A percentile compares a stretch with the other conserved stretches of the same genome.
phyloP scores from a whole-genome alignment of 2,329 filamentous ascomycete genomes.

The Xylaria sp. region DNA sequence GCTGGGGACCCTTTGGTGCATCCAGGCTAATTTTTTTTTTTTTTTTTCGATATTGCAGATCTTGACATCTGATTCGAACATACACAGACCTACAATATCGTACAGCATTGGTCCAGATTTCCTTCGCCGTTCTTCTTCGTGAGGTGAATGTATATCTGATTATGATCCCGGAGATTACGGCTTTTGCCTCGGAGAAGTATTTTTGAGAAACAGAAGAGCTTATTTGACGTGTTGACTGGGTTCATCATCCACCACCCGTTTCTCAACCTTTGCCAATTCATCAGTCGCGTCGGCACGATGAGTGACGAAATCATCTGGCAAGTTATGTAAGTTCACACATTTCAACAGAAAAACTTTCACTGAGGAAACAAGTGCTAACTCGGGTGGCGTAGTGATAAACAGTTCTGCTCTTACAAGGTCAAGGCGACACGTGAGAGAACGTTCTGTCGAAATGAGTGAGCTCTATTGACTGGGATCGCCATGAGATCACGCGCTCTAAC shows the following conservation, averaged over 20 bases:
- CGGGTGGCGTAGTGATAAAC: conserved; percentile 64
- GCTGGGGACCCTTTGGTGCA: conserved; percentile 14
- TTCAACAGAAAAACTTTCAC: not conserved
- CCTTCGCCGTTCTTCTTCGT: not conserved
- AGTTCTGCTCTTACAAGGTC: conserved; percentile 71
- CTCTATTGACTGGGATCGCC: not conserved
- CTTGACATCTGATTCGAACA: conserved; percentile 5
- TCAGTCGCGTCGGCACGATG: conserved; percentile 63
- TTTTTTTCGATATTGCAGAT: conserved; percentile 28
- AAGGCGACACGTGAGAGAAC: conserved; percentile 77
- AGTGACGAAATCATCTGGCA: conserved; percentile 98
- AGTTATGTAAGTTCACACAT: conserved; percentile 63
- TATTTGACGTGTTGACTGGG: not conserved
- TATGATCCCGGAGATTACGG: no score
- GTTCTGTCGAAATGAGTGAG: conserved; percentile 86
- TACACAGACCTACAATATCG: conserved; percentile 1
- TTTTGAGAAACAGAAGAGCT: not conserved
- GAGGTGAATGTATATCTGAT: not conserved
- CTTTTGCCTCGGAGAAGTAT: not conserved
- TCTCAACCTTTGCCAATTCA: not conserved
- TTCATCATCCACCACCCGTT: not conserved
- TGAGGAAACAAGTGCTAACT: conserved; percentile 11
- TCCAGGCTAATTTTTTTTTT: conserved; percentile 35
- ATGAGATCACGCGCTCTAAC: not conserved
- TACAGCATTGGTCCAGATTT: not conserved